Percentiles rank a stretch among this genome's conserved stretches.
Evolutionary conservation across 2,329 filamentous ascomycete species (phyloP).

Genomic region (Sporothrix curviconia): DNA sequence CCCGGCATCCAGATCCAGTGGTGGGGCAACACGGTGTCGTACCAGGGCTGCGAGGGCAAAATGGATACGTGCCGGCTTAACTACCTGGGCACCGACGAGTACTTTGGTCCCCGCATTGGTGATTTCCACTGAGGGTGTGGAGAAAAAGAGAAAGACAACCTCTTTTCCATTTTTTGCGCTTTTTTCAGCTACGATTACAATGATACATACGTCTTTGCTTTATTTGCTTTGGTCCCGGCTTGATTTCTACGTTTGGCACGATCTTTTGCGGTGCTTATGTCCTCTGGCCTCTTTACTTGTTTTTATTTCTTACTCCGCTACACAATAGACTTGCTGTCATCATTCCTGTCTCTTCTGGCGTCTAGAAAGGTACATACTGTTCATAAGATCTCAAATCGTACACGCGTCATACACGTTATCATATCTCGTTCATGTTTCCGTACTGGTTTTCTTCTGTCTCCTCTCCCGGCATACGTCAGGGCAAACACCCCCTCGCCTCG

Average conservation of each 20-base stretch:
- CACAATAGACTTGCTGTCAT: too few relatives aligned
- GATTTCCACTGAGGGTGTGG: conserved; percentile 7
- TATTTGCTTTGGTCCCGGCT: neutral
- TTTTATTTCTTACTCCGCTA: too few relatives aligned
- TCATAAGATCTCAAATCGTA: neutral
- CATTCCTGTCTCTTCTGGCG: too few relatives aligned
- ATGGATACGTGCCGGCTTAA: conserved; percentile 18
- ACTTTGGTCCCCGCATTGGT: conserved; percentile 16
- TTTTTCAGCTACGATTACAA: neutral
- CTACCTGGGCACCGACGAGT: conserved; percentile 17
- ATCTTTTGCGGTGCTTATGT: neutral
- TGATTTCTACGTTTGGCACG: neutral
- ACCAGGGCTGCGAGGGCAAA: conserved; percentile 20
- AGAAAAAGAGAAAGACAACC: too few relatives aligned
- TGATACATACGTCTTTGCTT: neutral
- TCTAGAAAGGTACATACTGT: neutral
- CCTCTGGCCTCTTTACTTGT: neutral
- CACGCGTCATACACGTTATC: neutral
- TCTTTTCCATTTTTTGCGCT: neutral
- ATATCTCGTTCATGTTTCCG: neutral
- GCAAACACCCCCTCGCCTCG: neutral
- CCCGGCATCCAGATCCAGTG: conserved; percentile 37
- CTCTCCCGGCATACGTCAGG: neutral
- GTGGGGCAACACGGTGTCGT: conserved; percentile 40
- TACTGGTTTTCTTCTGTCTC: too few relatives aligned